These are phyloP conservation scores for Citrus mangshanensis DNA, from an alignment of 345 rosid genomes.

Conservation along the genomic window DNA sequence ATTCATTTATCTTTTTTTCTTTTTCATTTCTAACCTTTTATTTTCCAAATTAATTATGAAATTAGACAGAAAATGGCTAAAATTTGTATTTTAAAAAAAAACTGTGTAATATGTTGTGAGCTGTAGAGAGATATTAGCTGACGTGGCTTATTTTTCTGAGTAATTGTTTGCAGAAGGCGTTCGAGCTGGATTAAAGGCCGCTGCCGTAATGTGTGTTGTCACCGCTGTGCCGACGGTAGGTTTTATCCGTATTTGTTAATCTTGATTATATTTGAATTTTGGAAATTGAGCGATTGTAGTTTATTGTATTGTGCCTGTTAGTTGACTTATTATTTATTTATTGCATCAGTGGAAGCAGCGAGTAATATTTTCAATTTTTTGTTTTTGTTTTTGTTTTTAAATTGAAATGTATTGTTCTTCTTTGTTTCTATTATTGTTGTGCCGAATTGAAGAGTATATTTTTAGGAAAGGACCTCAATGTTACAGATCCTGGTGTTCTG, in stretches of 20 bases:
- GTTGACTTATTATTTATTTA: not conserved
- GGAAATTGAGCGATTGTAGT: not conserved
- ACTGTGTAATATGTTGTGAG: too few species aligned
- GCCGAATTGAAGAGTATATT: not conserved
- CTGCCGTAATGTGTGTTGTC: conserved; percentile 38
- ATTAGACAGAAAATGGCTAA: too few species aligned
- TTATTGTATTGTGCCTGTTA: conserved; percentile 1
- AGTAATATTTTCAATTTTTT: not conserved
- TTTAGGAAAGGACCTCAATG: not conserved
- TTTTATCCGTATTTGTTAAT: not conserved
- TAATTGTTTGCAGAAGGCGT: conserved; percentile 42
- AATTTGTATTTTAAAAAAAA: too few species aligned
- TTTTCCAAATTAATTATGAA: not conserved
- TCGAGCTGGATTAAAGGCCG: conserved; percentile 62
- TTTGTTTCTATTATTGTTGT: not conserved
- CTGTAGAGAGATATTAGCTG: not conserved
- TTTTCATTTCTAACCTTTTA: too few species aligned
- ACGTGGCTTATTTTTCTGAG: not conserved
- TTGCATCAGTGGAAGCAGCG: not conserved
- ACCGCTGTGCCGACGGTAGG: conserved; percentile 57
- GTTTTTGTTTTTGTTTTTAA: too few species aligned
- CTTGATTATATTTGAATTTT: not conserved
- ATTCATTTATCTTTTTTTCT: not conserved
- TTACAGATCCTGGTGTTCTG: not conserved
- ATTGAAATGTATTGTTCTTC: not conserved